Evolutionary conservation across 352 stramenopile genomes (phyloP), one percentile per base, ranked within the genome.

Genomic region (Pythium coloratum): DNA sequence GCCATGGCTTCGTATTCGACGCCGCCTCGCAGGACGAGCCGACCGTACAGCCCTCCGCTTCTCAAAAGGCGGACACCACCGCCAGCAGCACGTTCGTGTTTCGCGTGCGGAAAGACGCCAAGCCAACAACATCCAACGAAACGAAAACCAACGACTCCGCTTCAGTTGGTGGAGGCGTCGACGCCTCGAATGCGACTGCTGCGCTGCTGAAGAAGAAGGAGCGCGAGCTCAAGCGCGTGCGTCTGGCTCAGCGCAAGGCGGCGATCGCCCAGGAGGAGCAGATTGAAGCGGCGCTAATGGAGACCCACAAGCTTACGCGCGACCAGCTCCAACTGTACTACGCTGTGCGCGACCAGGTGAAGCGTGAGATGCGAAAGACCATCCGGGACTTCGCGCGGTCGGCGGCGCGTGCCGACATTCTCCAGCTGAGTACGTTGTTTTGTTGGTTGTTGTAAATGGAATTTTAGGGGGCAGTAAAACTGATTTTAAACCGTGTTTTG

Each of bases 341-440:
- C 46, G 82, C 86, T 47, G 73, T 90, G 56, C 78, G 79, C 54
- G 71, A 71, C 24, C 80, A 89, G 33, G 72, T 83, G 12, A 83
- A 86, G 71, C 78, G 79, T 33, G 82, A 90, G 62, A 69, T 92
- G 33, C 80, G 80, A 34, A 90, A 87, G 55, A 82, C 83, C 28
- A 84, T 80, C 51, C 84, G 82, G 47, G 81, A 92, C 58, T 92
- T 90, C 54, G 75, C 83, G 20, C 82, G 56, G 3, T 92, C 81
- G 14, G 71, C 74, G 6, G 82, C 80, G 6, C 76, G 82, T 0
- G 65, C 66, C 32, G 84, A 92, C 61, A 89, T 92, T 36, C 76
- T 92, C 59, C 73, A 85, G 47, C 64, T 92, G 33, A 92, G 81
- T 84, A 70, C 49, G 77, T 76, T 8, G 8, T 20, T 5, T 2